Base-by-base conservation (phyloP, 2,329 filamentous ascomycete species). In the Diplodia seriata region DNA sequence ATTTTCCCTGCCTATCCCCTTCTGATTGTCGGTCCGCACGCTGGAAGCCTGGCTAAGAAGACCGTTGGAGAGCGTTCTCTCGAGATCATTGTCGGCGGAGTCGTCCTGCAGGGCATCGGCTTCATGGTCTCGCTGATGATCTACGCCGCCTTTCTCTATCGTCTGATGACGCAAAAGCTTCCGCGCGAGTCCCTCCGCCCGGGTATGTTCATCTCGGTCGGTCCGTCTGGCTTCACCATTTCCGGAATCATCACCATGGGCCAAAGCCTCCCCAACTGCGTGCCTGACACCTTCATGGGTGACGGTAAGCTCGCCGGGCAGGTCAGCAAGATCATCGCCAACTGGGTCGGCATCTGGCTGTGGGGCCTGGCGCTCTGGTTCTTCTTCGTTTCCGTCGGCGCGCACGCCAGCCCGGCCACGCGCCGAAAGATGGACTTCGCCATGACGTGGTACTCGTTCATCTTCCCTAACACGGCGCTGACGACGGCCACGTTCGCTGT, bases 351-450 rank as follows among this genome's bases (percentile, higher is more conserved):
- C 0, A 80, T 95, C 12, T 96, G 91, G 91, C 84, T 95, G 3
- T 95, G 91, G 90, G 92, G 87, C 0, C 80, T 95, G n/a, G 90
- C 91, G 31, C 79, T 93, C 33, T 95, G 92, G 89, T 95, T 94
- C 81, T 94, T 94, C 77, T 82, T 94, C 68, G 89, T 95, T 12
- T 90, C 88, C 1, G 85, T 91, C n/a, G 90, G 91, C 2, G 91
- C 91, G 1, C 86, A 94, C 69, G 90, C 86, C 84, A 90, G 88
- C 36, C 89, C 90, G 62, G 82, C 89, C 23, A 81, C 84, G 0
- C 81, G 85, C 12, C 84, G 85, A 47, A 85, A 83, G 66, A 87
- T 93, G 81, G 85, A 88, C 4, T 95, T 94, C 74, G 89, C 91
- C 20, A 94, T 95, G 91, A 92, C 89, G 1, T 96, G 91, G 89